Conservation (phyloP, 208 protist genomes). For the Trypanosoma lewisi region DNA sequence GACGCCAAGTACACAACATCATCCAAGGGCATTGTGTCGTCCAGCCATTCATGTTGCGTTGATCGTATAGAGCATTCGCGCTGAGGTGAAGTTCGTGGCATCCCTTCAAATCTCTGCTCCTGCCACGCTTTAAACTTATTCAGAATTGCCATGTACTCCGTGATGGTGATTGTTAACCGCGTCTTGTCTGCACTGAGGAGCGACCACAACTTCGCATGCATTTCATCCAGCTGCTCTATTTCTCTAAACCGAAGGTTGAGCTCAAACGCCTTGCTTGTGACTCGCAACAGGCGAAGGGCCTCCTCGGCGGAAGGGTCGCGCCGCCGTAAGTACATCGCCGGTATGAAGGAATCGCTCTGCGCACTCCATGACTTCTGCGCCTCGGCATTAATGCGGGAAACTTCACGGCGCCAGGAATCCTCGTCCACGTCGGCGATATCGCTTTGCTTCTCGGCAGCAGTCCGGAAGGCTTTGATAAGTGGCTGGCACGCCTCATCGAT, state of each 20-base stretch:
- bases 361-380: conserved; percentile 29
- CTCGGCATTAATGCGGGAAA: conserved; percentile 47
- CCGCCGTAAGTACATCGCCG: conserved; percentile 56
- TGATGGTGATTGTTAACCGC: conserved; percentile 44
- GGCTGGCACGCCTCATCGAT: not conserved
- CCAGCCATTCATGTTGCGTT: conserved; percentile 22
- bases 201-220: conserved; percentile 70
- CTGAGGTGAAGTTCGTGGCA: conserved; percentile 10
- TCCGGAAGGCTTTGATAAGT: conserved; percentile 23
- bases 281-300: conserved; percentile 35
- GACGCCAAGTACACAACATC: conserved; percentile 51
- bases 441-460: conserved; percentile 11
- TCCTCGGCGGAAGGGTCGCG: conserved; percentile 58
- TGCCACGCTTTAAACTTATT: conserved; percentile 41
- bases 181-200: conserved; percentile 49
- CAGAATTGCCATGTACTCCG: conserved; percentile 62
- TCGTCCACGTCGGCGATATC: conserved; percentile 20
- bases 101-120: conserved; percentile 14
- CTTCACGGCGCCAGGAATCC: conserved; percentile 25
- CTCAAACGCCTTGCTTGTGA: conserved; percentile 76
- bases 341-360: conserved; percentile 31
- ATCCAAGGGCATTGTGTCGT: conserved; percentile 39
- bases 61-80: conserved; percentile 21
- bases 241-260: conserved; percentile 74
- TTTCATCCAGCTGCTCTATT: conserved; percentile 77